These are phyloP conservation scores for Aspergillus texensis DNA, from an alignment of 2,329 filamentous ascomycete species.

Conservation along the genomic window DNA sequence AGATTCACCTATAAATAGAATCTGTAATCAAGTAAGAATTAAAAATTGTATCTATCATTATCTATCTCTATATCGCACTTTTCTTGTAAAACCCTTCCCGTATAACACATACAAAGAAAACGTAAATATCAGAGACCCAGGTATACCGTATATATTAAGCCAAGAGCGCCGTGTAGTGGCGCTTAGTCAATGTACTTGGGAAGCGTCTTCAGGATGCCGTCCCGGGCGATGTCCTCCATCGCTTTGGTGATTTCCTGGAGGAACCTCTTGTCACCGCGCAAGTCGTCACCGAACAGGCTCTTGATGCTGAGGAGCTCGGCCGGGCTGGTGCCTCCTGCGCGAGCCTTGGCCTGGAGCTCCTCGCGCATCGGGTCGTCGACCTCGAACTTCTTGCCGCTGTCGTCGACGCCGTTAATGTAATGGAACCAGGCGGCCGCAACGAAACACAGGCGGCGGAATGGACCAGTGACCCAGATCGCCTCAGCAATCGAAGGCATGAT, in stretches of 20 bases:
- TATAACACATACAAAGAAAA: conserved; percentile 2
- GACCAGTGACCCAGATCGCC: conserved; percentile 49
- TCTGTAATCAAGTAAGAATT: not conserved
- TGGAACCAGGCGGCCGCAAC: conserved; percentile 55
- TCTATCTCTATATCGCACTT: conserved; percentile 22
- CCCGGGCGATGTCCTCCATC: conserved; percentile 50
- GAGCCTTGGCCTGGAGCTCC: conserved; percentile 51
- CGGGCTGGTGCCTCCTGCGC: conserved; percentile 48
- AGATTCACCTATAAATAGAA: not conserved
- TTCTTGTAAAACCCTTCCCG: conserved; percentile 10
- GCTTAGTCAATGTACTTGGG: conserved; percentile 52
- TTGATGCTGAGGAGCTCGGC: conserved; percentile 49
- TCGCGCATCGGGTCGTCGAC: conserved; percentile 55
- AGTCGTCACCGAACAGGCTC: conserved; percentile 55
- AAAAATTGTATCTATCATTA: conserved; percentile 15
- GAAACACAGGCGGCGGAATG: conserved; percentile 53
- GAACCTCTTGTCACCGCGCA: conserved; percentile 54
- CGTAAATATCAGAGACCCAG: conserved; percentile 18
- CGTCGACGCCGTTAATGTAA: conserved; percentile 55
- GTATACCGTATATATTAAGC: conserved; percentile 8
- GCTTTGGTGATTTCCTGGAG: conserved; percentile 51
- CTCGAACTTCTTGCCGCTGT: conserved; percentile 45
- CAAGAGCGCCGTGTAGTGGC: conserved; percentile 4
- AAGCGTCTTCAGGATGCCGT: conserved; percentile 54
- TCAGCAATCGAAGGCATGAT: conserved; percentile 45